phyloP scores from a whole-genome alignment of 148 eudicot species.

The Arctostaphylos glauca region DNA sequence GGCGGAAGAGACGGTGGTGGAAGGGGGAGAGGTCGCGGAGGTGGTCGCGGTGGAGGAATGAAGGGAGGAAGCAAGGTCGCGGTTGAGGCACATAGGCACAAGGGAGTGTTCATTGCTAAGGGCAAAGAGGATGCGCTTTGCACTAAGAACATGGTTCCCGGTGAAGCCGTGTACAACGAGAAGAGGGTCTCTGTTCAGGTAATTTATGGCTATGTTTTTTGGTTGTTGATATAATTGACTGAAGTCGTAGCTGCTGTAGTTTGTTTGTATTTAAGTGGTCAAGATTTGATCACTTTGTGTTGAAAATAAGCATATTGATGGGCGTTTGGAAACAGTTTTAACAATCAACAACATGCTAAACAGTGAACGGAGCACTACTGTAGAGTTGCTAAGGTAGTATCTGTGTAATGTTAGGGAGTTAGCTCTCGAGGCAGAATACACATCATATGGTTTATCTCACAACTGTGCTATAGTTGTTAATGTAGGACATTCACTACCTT shows the following conservation, averaged over 20 bases:
- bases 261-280: not conserved
- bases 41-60: conserved; percentile 58
- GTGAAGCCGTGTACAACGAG: conserved; percentile 90
- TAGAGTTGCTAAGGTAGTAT: not conserved
- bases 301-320: not conserved
- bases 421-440: not conserved
- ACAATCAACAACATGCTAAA: not conserved
- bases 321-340: not conserved
- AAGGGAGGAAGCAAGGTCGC: conserved; percentile 75
- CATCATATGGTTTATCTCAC: not conserved
- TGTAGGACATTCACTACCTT: not conserved
- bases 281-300: not conserved
- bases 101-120: conserved; percentile 84
- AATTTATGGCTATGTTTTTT: not conserved
- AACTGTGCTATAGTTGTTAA: not conserved
- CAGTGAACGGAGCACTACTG: not conserved
- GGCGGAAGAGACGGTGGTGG: conserved; percentile 25
- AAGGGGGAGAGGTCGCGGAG: conserved; percentile 23
- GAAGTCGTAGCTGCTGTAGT: not conserved
- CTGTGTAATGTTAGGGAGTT: not conserved
- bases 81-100: conserved; percentile 86
- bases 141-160: conserved; percentile 91
- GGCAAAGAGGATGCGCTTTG: conserved; percentile 94
- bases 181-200: conserved; percentile 93
- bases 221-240: too few species aligned